Evolutionary conservation across 2,329 filamentous ascomycete genomes (phyloP).

Genomic region (Ceratocystiopsis minuta): DNA sequence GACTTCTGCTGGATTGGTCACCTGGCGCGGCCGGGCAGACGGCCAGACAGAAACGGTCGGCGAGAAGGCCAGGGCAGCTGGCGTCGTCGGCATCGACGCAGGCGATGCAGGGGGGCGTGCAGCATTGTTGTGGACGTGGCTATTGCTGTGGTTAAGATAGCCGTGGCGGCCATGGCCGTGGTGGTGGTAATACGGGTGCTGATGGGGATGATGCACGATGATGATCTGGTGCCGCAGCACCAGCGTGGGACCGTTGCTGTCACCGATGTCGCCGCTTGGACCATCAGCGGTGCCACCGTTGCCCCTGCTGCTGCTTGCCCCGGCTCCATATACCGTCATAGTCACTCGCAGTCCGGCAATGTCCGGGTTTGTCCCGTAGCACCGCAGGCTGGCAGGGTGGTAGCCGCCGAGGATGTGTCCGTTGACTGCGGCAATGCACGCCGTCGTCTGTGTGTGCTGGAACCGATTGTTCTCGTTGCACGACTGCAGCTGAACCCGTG

Average conservation of each 20-base stretch:
- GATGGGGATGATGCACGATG: not conserved
- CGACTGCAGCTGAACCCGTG: constrained; percentile 6
- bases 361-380: constrained; percentile 8
- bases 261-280: not conserved
- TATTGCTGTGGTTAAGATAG: too few relatives aligned
- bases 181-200: not conserved
- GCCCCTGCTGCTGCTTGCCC: not conserved
- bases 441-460: constrained; percentile 10
- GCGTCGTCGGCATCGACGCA: too few relatives aligned
- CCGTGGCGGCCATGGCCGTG: not conserved
- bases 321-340: constrained; percentile 5
- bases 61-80: too few relatives aligned
- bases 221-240: constrained; percentile 8
- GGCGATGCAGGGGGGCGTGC: too few relatives aligned
- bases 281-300: not conserved
- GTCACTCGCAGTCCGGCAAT: constrained; percentile 8
- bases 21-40: too few relatives aligned
- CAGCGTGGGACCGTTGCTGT: constrained; percentile 1
- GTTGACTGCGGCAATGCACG: constrained; percentile 9
- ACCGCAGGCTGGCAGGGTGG: constrained; percentile 6
- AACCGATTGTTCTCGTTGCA: constrained; percentile 10
- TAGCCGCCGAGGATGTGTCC: constrained; percentile 6
- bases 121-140: too few relatives aligned
- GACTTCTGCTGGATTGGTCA: too few relatives aligned
- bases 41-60: too few relatives aligned